Evolutionary conservation across 345 rosid species (phyloP).

Genomic region (Citrus mangshanensis): DNA sequence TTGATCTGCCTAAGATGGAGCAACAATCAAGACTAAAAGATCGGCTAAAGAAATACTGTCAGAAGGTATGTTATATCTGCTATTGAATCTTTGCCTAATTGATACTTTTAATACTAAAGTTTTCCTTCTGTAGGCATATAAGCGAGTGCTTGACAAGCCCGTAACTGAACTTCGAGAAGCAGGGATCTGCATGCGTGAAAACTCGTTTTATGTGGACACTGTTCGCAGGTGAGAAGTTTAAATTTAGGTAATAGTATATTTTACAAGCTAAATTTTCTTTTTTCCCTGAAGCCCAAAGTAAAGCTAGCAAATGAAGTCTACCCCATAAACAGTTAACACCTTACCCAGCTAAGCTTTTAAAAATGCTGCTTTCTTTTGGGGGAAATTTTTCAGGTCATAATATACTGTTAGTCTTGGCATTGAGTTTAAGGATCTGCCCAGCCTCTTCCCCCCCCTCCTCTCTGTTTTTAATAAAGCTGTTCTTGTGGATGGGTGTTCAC

Average conservation of each 20-base stretch:
- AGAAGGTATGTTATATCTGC: constrained; percentile 55
- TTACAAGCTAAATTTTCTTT: background rate
- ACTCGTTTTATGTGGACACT: constrained; percentile 89
- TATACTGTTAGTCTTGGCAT: too few relatives aligned
- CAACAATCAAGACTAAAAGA: constrained; percentile 80
- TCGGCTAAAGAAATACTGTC: constrained; percentile 82
- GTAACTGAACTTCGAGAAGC: constrained; percentile 94
- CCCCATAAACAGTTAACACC: background rate
- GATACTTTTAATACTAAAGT: constrained; percentile 18
- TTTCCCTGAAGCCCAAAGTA: background rate
- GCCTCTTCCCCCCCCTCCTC: too few relatives aligned
- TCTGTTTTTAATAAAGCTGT: too few relatives aligned
- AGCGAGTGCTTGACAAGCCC: constrained; percentile 80
- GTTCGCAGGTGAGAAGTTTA: constrained; percentile 69
- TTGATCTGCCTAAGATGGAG: constrained; percentile 79
- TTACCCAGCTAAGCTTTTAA: background rate
- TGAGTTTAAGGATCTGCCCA: too few relatives aligned
- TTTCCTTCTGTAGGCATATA: constrained; percentile 61
- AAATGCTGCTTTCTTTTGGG: too few relatives aligned
- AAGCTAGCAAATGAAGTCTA: background rate
- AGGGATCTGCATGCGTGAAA: constrained; percentile 98
- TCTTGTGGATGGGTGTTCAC: too few relatives aligned
- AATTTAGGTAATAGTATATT: constrained; percentile 3
- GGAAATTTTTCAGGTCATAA: too few relatives aligned
- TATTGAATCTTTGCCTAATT: constrained; percentile 13